Conservation (phyloP, 228 moss, liverwort and hornwort genomes). For the Sphagnum fallax region DNA sequence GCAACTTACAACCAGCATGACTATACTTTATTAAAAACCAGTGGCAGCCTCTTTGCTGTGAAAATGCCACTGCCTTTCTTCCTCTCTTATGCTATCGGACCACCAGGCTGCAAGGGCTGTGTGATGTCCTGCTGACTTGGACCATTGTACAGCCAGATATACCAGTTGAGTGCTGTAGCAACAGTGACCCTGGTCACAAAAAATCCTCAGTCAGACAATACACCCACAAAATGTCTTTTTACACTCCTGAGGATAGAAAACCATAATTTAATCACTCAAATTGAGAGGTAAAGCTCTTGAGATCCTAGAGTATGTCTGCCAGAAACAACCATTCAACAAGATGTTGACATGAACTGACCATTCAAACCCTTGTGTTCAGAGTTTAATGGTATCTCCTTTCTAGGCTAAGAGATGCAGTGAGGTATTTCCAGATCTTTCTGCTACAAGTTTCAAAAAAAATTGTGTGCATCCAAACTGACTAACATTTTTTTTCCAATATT, state of each 20-base stretch:
- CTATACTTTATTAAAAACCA: conserved; percentile 1
- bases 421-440: too few species aligned
- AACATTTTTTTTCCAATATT: too few species aligned
- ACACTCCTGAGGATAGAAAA: background rate
- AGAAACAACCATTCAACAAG: background rate
- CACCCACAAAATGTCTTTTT: background rate
- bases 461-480: too few species aligned
- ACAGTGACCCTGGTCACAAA: conserved; percentile 50
- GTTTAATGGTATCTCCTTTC: background rate
- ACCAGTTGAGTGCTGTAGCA: conserved; percentile 53
- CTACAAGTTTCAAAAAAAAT: too few species aligned
- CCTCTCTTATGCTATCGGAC: background rate
- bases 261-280: background rate
- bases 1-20: too few species aligned
- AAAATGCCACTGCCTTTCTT: too few species aligned
- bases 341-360: background rate
- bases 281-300: too few species aligned
- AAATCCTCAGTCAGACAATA: background rate
- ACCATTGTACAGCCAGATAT: conserved; percentile 59
- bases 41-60: too few species aligned
- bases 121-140: conserved; percentile 31
- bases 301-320: too few species aligned
- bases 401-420: background rate
- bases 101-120: conserved; percentile 37
- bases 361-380: too few species aligned